These are phyloP conservation scores for Exophiala sideris DNA, from an alignment of 2,329 filamentous ascomycete genomes.

Conservation along the genomic window DNA sequence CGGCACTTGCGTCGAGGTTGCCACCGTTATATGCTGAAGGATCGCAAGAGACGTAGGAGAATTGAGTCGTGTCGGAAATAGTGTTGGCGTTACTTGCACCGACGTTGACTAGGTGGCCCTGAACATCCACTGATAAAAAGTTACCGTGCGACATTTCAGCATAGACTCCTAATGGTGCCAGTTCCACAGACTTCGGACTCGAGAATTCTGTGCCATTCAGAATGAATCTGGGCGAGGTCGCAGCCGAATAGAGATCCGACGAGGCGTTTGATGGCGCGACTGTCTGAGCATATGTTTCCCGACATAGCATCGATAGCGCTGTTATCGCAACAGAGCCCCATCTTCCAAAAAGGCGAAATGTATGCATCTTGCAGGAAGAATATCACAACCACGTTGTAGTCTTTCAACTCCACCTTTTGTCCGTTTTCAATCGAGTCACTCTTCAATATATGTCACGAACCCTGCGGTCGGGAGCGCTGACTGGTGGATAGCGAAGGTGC, in stretches of 20 bases:
- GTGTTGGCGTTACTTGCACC: slow-evolving; percentile 25
- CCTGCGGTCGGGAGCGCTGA: neutral
- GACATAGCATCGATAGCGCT: slow-evolving; percentile 9
- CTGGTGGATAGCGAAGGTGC: too few species aligned
- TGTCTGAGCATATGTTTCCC: slow-evolving; percentile 16
- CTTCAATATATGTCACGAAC: neutral
- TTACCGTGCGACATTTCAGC: slow-evolving; percentile 19
- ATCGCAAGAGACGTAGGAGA: slow-evolving; percentile 44
- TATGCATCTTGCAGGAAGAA: slow-evolving; percentile 3
- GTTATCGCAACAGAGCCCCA: slow-evolving; percentile 9
- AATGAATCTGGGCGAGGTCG: slow-evolving; percentile 23
- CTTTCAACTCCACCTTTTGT: neutral
- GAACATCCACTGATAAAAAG: slow-evolving; percentile 18
- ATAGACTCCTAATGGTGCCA: slow-evolving; percentile 25
- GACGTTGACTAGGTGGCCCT: slow-evolving; percentile 23
- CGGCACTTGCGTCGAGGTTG: slow-evolving; percentile 35
- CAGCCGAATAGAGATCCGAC: slow-evolving; percentile 20
- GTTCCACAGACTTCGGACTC: slow-evolving; percentile 10
- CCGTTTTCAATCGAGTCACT: neutral
- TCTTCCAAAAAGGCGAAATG: neutral
- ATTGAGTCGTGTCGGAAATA: slow-evolving; percentile 15
- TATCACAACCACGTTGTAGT: neutral
- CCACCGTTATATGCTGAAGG: slow-evolving; percentile 38
- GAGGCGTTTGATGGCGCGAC: slow-evolving; percentile 25
- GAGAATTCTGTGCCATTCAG: slow-evolving; percentile 26